These are phyloP conservation scores for Tricharina praecox DNA, from an alignment of 495 filamentous ascomycete species.

Conservation along the genomic window DNA sequence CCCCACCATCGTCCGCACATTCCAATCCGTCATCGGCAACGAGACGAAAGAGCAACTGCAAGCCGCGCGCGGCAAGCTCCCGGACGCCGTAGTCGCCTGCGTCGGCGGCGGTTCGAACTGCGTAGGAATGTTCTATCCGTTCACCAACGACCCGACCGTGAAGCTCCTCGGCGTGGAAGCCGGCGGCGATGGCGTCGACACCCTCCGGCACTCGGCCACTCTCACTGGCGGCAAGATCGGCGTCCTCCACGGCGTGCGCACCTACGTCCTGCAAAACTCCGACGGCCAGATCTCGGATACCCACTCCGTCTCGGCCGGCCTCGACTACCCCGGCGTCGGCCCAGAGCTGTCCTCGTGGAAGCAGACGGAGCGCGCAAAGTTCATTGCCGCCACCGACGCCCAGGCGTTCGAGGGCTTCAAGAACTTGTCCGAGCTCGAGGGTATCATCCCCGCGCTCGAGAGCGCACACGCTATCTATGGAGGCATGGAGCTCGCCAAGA, in stretches of 20 bases:
- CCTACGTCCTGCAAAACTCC: conserved; percentile 81
- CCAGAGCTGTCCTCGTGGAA: conserved; percentile 90
- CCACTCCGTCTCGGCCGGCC: conserved; percentile 89
- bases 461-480: conserved; percentile 84
- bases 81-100: conserved; percentile 89
- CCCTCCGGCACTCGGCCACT: conserved; percentile 71
- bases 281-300: conserved; percentile 89
- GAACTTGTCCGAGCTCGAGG: conserved; percentile 66
- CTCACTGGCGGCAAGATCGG: conserved; percentile 75
- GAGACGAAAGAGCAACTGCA: conserved; percentile 85
- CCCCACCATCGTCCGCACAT: conserved; percentile 87
- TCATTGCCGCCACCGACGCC: conserved; percentile 81
- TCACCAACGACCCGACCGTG: conserved; percentile 66
- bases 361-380: conserved; percentile 66
- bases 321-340: conserved; percentile 93
- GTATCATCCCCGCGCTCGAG: conserved; percentile 92
- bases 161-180: conserved; percentile 89
- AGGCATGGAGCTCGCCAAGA: conserved; percentile 76
- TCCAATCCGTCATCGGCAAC: conserved; percentile 82
- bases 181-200: conserved; percentile 88
- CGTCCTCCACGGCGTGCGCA: conserved; percentile 87
- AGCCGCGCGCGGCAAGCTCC: conserved; percentile 64
- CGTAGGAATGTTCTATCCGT: conserved; percentile 70
- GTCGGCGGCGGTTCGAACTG: conserved; percentile 77
- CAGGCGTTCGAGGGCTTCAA: conserved; percentile 83